These are phyloP conservation scores for Globisporangium orthogonon DNA, from an alignment of 352 stramenopile species.

Conservation along the genomic window DNA sequence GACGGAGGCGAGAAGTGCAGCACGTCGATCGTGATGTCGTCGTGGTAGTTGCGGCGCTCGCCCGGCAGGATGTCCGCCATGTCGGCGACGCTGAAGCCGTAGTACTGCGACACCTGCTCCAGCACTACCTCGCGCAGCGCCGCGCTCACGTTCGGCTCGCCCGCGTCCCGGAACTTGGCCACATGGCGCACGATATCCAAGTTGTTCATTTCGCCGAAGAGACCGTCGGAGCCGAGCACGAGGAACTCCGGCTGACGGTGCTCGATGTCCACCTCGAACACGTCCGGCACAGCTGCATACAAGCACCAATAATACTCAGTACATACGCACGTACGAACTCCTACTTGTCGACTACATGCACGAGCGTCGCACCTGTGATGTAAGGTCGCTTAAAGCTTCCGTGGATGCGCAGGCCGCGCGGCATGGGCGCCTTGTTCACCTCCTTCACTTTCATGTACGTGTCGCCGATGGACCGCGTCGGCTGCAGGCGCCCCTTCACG, in stretches of 20 bases:
- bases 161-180: conserved; percentile 33
- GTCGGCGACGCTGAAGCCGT: conserved; percentile 35
- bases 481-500: conserved; percentile 63
- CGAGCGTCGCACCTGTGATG: conserved; percentile 18
- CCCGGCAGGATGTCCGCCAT: conserved; percentile 49
- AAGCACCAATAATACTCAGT: too few relatives aligned
- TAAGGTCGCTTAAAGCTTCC: conserved; percentile 55
- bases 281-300: conserved; percentile 40
- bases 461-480: conserved; percentile 55
- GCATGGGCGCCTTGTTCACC: conserved; percentile 59
- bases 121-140: conserved; percentile 39
- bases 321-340: too few relatives aligned
- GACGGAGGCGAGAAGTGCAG: conserved; percentile 45
- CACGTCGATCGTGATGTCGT: conserved; percentile 72
- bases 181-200: conserved; percentile 54
- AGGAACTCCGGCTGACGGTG: conserved; percentile 52
- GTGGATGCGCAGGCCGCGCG: conserved; percentile 43
- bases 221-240: conserved; percentile 52
- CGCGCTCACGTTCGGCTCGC: conserved; percentile 48
- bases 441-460: conserved; percentile 78
- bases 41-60: conserved; percentile 58
- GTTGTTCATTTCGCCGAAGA: conserved; percentile 60
- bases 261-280: conserved; percentile 52
- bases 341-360: too few relatives aligned
- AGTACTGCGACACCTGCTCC: conserved; percentile 48